phyloP scores from a whole-genome alignment of 1,284 basidiomycete species.

The Tilletia setariae region DNA sequence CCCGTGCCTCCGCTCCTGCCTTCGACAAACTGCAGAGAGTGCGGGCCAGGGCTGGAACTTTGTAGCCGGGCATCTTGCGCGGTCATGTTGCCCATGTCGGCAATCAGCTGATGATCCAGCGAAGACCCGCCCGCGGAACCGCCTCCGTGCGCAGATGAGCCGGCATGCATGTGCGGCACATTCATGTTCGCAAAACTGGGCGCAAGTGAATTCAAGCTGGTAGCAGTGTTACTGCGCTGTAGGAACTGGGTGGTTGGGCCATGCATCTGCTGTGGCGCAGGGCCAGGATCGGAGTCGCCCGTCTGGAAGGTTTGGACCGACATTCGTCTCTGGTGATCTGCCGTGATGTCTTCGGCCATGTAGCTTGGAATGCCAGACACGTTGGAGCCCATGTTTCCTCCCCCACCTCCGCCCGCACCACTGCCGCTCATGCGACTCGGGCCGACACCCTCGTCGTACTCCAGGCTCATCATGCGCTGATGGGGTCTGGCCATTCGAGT shows the following conservation, averaged over 20 bases:
- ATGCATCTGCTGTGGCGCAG: conserved; percentile 27
- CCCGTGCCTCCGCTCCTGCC: no score
- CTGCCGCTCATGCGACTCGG: neutral
- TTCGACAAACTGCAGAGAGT: conserved; percentile 28
- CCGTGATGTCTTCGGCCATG: conserved; percentile 7
- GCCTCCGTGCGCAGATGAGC: conserved; percentile 22
- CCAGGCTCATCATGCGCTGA: conserved; percentile 14
- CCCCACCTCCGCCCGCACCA: neutral
- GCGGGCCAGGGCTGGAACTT: conserved; percentile 37
- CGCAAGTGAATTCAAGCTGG: conserved; percentile 34
- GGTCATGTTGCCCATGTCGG: conserved; percentile 48
- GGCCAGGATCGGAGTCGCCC: conserved; percentile 45
- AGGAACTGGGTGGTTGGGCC: conserved; percentile 22
- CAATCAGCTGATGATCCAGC: conserved; percentile 45
- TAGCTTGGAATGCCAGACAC: conserved; percentile 23
- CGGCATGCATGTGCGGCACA: neutral
- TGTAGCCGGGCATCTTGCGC: conserved; percentile 37
- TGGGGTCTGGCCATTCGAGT: conserved; percentile 10
- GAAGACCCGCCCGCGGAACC: conserved; percentile 36
- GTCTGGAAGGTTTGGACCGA: conserved; percentile 47
- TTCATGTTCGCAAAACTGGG: conserved; percentile 10
- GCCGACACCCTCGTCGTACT: conserved; percentile 1
- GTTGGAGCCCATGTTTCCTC: conserved; percentile 13
- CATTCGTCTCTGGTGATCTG: conserved; percentile 31
- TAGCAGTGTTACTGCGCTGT: conserved; percentile 39